Evolutionary conservation across 176 grass and related monocot genomes (phyloP), one percentile per base, ranked within the genome.

Genomic region (Lolium perenne): DNA sequence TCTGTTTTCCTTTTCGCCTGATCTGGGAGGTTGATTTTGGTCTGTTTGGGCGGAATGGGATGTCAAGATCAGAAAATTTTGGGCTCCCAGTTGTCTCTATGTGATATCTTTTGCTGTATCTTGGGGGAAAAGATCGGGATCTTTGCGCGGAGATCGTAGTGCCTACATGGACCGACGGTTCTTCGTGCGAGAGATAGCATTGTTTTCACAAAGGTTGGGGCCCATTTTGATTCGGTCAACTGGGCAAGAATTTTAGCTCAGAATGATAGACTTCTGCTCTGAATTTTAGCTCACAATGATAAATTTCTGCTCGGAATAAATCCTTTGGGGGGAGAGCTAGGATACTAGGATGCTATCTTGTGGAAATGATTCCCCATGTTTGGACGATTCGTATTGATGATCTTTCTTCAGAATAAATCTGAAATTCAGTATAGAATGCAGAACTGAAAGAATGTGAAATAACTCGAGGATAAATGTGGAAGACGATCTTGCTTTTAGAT

Each of bases 91-190:
- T 71, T 59, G 47, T 13, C 66, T 7, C 57, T 15, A 9, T 83
- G 18, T 29, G 23, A 20, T 21, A 56, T 26, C 53, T 6, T 53
- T 58, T 55, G 45, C 16, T 64, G 68, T 4, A 1, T 74, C 67
- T 84, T 76, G 22, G 50, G 66, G 75, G 50, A 22, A 64, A 32
- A 87, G 43, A 85, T 81, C 61, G 60, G 77, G 64, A 71, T 71
- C 32, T 43, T 60, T 48, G 51, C 17, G 40, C 18, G 18, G 62
- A 25, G 49, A 49, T 74, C 53, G 3, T 23, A 60, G 81, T 22
- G 68, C 67, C 8, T 14, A 20, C 10, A 67, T 16, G 6, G 64
- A 41, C 74, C 0, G 55, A 46, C 8, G 11, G 60, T 75, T 17
- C 64, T 45, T 56, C 77, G 4, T 66, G 38, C 12, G 45, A 46